phyloP scores from a whole-genome alignment of 2,329 filamentous ascomycete genomes.

The Aspergillus jensenii region DNA sequence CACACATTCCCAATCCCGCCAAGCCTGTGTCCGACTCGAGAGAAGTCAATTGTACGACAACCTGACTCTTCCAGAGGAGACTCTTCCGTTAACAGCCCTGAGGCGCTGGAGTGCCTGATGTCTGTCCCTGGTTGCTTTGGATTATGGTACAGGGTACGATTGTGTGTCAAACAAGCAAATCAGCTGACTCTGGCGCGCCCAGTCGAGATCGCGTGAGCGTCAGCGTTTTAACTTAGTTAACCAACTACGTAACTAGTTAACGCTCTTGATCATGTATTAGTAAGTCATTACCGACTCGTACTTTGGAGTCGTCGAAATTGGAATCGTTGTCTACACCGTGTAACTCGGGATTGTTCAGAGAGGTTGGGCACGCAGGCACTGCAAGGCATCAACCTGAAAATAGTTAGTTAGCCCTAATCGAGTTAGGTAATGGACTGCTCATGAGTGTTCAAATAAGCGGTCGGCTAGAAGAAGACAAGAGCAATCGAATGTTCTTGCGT shows the following conservation, averaged over 20 bases:
- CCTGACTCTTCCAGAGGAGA: not conserved
- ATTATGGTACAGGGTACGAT: not conserved
- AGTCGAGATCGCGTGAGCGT: not conserved
- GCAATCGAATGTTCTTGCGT: constrained; percentile 1
- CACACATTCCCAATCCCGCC: too few relatives aligned
- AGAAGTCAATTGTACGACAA: not conserved
- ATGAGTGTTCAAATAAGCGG: not conserved
- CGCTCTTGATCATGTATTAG: not conserved
- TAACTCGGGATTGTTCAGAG: not conserved
- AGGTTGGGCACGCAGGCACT: not conserved
- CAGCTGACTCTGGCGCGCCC: not conserved
- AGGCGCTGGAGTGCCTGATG: not conserved
- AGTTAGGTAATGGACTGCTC: not conserved
- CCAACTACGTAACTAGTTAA: not conserved
- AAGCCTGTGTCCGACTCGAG: not conserved
- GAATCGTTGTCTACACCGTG: too few relatives aligned
- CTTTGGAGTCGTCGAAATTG: not conserved
- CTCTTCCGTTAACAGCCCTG: not conserved
- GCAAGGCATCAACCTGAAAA: too few relatives aligned
- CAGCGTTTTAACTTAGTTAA: not conserved
- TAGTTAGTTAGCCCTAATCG: not conserved
- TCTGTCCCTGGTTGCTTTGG: not conserved
- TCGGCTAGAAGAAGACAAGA: not conserved
- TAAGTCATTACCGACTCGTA: not conserved
- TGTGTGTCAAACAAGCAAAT: not conserved